A percentile compares a stretch with the other conserved stretches of the same genome.
Evolutionary conservation across 1,139 yeast species (phyloP).

Genomic region (Trichomonascaceae sp.): DNA sequence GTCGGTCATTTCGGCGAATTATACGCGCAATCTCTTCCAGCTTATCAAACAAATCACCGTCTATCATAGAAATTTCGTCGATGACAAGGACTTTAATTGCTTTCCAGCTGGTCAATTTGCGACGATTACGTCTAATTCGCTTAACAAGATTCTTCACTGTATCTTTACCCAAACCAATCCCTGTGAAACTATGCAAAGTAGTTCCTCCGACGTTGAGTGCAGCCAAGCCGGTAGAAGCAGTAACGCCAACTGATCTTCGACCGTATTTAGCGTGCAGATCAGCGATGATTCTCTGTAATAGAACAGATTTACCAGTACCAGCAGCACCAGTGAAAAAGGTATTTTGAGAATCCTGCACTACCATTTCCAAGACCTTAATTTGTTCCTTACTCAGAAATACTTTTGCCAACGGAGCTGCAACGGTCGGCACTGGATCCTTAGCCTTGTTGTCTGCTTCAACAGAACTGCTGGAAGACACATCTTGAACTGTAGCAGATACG

Average conservation of each 20-base stretch:
- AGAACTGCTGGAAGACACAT: neutral
- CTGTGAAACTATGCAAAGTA: slow-evolving; percentile 73
- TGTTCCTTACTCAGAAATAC: slow-evolving; percentile 61
- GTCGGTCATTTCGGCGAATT: slow-evolving; percentile 28
- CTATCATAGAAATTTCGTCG: slow-evolving; percentile 84
- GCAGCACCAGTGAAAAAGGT: slow-evolving; percentile 35
- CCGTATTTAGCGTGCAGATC: slow-evolving; percentile 56
- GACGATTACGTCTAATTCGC: slow-evolving; percentile 41
- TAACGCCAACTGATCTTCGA: slow-evolving; percentile 56
- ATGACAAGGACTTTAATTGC: slow-evolving; percentile 56
- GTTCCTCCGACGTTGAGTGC: slow-evolving; percentile 86
- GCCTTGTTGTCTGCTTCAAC: slow-evolving; percentile 3
- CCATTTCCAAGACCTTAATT: slow-evolving; percentile 56
- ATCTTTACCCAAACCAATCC: slow-evolving; percentile 69
- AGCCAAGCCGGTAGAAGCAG: slow-evolving; percentile 92
- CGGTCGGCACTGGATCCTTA: slow-evolving; percentile 1
- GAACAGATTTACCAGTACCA: slow-evolving; percentile 28
- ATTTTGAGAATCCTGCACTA: slow-evolving; percentile 48
- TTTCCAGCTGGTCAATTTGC: slow-evolving; percentile 50
- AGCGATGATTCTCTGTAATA: slow-evolving; percentile 60
- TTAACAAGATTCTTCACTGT: slow-evolving; percentile 40
- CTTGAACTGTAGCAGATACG: neutral
- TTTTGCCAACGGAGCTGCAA: slow-evolving; percentile 4
- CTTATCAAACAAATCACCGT: slow-evolving; percentile 60
- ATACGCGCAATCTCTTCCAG: slow-evolving; percentile 55